Base-by-base conservation (phyloP, 805 yeast species). In the Saturnispora besseyi region DNA sequence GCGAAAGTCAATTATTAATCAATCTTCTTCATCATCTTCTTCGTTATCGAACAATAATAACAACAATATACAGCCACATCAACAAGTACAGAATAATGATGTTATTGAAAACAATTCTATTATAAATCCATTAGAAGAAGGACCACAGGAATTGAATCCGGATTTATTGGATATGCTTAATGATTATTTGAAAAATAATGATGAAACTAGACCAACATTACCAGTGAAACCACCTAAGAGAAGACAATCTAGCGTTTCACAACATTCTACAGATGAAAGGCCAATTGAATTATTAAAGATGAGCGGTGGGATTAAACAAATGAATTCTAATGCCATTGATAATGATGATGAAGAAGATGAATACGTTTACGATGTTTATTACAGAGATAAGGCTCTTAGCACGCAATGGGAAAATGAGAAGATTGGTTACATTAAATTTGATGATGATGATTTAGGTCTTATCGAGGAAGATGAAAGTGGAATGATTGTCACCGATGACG, bases 341-440 rank as follows among this genome's bases (percentile, higher is more conserved):
- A 50, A 48, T 9, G 47, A 43, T 12, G 51, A 44, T 10, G 41
- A 48, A 12, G 59, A 58, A 22, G 49, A 48, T n/a, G 96, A 87
- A 41, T 91, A 87, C 57, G 98, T 91, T 18, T 91, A 88, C 60
- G 99, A 91, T 65, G 89, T 91, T 10, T 91, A 91, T 66, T 74
- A 82, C 68, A 70, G 84, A 46, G 84, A 81, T 51, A 71, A 69
- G 63, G 79, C 76, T 50, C 74, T 61, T 68, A 75, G 49, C 61
- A 71, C 59, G 56, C 76, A 53, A 51, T 64, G 62, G 64, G 69
- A 61, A 53, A 62, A 53, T 45, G 65, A 59, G 28, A 60, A 63
- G 26, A 74, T 78, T 45, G 84, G 87, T 57, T 69, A 77, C 52
- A 74, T 78, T 44, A 66, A 69, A 44, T 76, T 76, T 55, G 75